Conservation (phyloP, 1,284 basidiomycete genomes). For the Laetiporus sulphureus region DNA sequence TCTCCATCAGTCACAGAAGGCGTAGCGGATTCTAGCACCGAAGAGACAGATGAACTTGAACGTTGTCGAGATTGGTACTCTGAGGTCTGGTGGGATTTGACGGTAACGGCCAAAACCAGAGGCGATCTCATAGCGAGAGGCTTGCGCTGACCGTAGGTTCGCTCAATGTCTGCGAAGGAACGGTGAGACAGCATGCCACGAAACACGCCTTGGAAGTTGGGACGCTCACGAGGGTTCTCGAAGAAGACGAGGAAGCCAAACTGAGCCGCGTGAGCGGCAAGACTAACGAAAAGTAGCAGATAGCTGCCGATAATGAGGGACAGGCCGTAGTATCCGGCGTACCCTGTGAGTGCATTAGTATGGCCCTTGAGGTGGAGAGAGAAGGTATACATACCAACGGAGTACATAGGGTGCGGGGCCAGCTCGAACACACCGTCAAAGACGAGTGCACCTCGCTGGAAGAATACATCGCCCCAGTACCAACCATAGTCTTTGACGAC, state of each 20-base stretch:
- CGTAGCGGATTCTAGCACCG: constrained; percentile 40
- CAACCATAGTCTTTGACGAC: constrained; percentile 92
- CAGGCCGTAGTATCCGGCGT: constrained; percentile 96
- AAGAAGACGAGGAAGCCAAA: constrained; percentile 97
- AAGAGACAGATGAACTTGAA: constrained; percentile 19
- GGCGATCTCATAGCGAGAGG: constrained; percentile 81
- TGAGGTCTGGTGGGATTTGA: constrained; percentile 9
- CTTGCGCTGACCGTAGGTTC: constrained; percentile 85
- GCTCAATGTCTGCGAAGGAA: constrained; percentile 71
- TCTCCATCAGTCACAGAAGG: constrained; percentile 70
- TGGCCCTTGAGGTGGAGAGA: background rate
- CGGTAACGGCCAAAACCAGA: constrained; percentile 25
- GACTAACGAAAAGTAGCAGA: constrained; percentile 86
- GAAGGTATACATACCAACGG: constrained; percentile 63
- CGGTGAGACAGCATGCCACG: constrained; percentile 1
- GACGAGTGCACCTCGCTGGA: constrained; percentile 84
- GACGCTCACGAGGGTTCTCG: constrained; percentile 85
- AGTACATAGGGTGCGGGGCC: constrained; percentile 90
- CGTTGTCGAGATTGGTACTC: constrained; percentile 13
- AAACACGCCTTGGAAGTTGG: constrained; percentile 3
- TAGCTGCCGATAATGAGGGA: constrained; percentile 86
- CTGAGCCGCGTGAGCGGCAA: constrained; percentile 90
- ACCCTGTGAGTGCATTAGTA: constrained; percentile 43
- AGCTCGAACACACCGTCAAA: constrained; percentile 98
- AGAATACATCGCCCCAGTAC: constrained; percentile 99